These are phyloP conservation scores for Helicostylum pulchrum DNA, from an alignment of 192 early-diverging fungal species.

Conservation along the genomic window DNA sequence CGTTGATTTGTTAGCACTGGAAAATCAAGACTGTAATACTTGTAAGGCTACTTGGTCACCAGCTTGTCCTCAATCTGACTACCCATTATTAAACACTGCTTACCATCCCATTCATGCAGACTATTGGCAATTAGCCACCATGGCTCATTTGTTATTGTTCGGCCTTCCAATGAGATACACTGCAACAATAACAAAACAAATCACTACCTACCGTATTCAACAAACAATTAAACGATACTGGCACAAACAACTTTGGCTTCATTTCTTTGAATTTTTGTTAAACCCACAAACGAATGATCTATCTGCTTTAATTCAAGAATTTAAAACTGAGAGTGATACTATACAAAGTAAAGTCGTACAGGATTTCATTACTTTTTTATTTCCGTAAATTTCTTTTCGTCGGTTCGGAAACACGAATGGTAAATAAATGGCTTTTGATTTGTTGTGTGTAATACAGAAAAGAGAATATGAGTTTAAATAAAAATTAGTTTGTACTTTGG, in stretches of 20 bases:
- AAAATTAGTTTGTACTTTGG: too few species aligned
- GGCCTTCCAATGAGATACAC: conserved; percentile 12
- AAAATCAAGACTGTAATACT: too few species aligned
- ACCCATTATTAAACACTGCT: background rate
- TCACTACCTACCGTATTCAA: conserved; percentile 3
- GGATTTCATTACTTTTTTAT: too few species aligned
- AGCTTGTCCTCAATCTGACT: background rate
- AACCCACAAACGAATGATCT: conserved; percentile 4
- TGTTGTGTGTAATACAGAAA: too few species aligned
- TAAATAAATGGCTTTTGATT: too few species aligned
- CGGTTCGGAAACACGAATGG: too few species aligned
- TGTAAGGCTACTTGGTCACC: background rate
- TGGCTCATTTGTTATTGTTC: conserved; percentile 33
- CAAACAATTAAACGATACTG: conserved; percentile 31
- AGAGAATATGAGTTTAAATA: too few species aligned
- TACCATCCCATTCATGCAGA: conserved; percentile 23
- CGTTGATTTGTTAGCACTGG: background rate
- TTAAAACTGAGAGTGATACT: too few species aligned
- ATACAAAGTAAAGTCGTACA: too few species aligned
- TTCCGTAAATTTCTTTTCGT: too few species aligned
- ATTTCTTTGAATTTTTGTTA: conserved; percentile 24
- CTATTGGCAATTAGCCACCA: conserved; percentile 32
- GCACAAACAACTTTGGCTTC: conserved; percentile 21
- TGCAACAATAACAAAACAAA: background rate
- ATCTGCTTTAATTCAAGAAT: too few species aligned